phyloP scores from a whole-genome alignment of 331 rosid species.

The Ulmus americana region DNA sequence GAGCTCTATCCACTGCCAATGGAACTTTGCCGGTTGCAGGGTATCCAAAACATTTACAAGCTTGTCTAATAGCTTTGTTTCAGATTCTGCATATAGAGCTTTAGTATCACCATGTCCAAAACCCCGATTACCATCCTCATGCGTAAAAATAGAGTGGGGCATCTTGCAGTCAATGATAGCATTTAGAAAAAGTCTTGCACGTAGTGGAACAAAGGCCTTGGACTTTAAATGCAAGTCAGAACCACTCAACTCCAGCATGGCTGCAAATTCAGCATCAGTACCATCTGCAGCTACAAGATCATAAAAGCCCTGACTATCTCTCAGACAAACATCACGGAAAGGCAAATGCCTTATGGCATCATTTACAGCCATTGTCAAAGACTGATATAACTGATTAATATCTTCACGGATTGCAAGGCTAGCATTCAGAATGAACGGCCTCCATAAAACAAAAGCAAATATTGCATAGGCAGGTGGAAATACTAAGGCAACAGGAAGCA shows the following conservation, averaged over 20 bases:
- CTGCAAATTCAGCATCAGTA: slow-evolving; percentile 81
- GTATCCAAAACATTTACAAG: slow-evolving; percentile 77
- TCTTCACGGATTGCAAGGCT: slow-evolving; percentile 69
- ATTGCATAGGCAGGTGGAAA: slow-evolving; percentile 93
- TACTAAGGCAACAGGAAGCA: slow-evolving; percentile 78
- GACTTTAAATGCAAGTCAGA: slow-evolving; percentile 68
- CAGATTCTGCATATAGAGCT: slow-evolving; percentile 41
- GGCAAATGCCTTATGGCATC: slow-evolving; percentile 86
- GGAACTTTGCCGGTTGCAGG: slow-evolving; percentile 95
- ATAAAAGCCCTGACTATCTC: slow-evolving; percentile 85
- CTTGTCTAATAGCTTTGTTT: slow-evolving; percentile 73
- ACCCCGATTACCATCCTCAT: slow-evolving; percentile 49
- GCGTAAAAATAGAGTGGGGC: slow-evolving; percentile 39
- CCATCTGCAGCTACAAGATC: slow-evolving; percentile 71
- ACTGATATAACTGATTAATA: slow-evolving; percentile 66
- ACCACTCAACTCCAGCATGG: slow-evolving; percentile 69
- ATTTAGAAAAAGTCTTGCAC: slow-evolving; percentile 84
- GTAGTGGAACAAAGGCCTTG: slow-evolving; percentile 90
- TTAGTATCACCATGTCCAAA: slow-evolving; percentile 59
- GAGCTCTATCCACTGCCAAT: slow-evolving; percentile 99
- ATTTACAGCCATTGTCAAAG: slow-evolving; percentile 53
- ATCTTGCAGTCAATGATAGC: slow-evolving; percentile 85
- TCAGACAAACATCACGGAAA: slow-evolving; percentile 85
- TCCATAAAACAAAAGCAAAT: slow-evolving; percentile 74
- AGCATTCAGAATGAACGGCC: slow-evolving; percentile 59